Conservation (phyloP, 2,329 filamentous ascomycete genomes). For the Alternaria burnsii region DNA sequence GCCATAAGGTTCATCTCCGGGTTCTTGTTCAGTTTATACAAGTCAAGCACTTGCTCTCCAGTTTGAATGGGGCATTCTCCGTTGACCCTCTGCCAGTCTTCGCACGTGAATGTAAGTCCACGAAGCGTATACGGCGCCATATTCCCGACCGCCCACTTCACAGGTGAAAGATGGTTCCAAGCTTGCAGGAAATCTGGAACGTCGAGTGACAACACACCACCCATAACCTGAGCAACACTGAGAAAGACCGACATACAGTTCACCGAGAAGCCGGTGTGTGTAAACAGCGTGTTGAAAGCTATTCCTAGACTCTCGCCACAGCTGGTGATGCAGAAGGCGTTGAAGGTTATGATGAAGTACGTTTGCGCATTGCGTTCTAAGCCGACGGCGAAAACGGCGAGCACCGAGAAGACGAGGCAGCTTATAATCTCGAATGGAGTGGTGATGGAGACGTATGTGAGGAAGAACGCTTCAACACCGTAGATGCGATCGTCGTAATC, state of each 20-base stretch:
- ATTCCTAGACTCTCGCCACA: slow-evolving; percentile 81
- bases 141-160: slow-evolving; percentile 74
- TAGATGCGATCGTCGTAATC: slow-evolving; percentile 80
- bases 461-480: slow-evolving; percentile 73
- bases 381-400: slow-evolving; percentile 71
- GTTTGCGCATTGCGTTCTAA: slow-evolving; percentile 69
- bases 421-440: slow-evolving; percentile 75
- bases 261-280: slow-evolving; percentile 78
- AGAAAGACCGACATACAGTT: slow-evolving; percentile 76
- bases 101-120: slow-evolving; percentile 70
- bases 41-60: slow-evolving; percentile 70
- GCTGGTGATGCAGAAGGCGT: slow-evolving; percentile 75
- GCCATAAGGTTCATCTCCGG: slow-evolving; percentile 69
- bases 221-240: slow-evolving; percentile 74
- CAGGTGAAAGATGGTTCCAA: slow-evolving; percentile 75
- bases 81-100: slow-evolving; percentile 64
- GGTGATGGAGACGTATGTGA: slow-evolving; percentile 74
- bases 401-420: slow-evolving; percentile 70
- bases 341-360: slow-evolving; percentile 73
- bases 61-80: slow-evolving; percentile 71
- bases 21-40: slow-evolving; percentile 73
- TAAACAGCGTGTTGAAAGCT: slow-evolving; percentile 80
- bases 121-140: slow-evolving; percentile 71
- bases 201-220: slow-evolving; percentile 24
- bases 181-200: slow-evolving; percentile 44